phyloP scores from a whole-genome alignment of 2,329 filamentous ascomycete genomes.

The Neonectria hederae region DNA sequence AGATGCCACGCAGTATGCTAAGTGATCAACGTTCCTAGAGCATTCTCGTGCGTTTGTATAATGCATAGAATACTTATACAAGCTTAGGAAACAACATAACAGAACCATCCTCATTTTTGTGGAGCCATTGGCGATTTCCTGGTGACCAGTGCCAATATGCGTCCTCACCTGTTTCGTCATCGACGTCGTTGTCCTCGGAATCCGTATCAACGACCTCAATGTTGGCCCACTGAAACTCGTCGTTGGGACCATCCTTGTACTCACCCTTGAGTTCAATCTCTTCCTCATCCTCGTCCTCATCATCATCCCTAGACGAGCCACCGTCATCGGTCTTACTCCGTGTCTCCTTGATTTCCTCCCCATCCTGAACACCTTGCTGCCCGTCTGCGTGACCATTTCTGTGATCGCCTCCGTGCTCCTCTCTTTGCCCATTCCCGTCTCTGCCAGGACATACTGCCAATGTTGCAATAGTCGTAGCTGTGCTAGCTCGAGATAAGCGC shows the following conservation, averaged over 20 bases:
- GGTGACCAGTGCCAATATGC: slow-evolving; percentile 25
- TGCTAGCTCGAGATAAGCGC: background rate
- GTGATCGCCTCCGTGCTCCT: no score
- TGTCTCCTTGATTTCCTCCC: background rate
- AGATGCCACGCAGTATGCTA: background rate
- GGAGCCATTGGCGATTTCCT: slow-evolving; percentile 5
- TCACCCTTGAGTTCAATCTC: background rate
- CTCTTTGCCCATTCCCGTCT: background rate
- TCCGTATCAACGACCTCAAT: slow-evolving; percentile 10
- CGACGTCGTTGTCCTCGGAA: background rate
- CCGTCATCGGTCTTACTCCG: background rate
- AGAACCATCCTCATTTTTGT: slow-evolving; percentile 4
- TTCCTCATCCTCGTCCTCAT: background rate
- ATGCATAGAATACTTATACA: background rate
- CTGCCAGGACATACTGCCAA: background rate
- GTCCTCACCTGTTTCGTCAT: background rate
- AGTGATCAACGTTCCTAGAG: background rate
- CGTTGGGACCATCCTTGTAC: background rate
- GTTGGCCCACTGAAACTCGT: background rate
- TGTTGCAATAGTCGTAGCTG: background rate
- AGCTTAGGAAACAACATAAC: slow-evolving; percentile 15
- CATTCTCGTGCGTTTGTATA: background rate
- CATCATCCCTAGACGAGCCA: background rate
- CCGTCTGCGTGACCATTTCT: background rate
- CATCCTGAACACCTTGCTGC: background rate